These are phyloP conservation scores for Kwoniella dejecticola DNA, from an alignment of 768 basidiomycete species.

Conservation along the genomic window DNA sequence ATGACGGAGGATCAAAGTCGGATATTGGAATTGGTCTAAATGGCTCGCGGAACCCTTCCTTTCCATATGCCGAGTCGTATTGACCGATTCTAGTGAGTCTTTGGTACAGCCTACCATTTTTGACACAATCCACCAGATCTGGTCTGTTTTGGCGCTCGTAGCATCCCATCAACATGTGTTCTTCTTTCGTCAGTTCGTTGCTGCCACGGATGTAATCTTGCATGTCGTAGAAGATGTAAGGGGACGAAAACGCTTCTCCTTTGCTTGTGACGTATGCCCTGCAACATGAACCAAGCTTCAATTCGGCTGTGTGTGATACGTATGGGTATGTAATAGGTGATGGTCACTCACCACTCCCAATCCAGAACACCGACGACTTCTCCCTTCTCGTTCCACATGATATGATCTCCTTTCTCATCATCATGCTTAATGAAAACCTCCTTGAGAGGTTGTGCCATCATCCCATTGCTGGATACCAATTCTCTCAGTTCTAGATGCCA, in stretches of 20 bases:
- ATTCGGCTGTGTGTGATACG: neutral
- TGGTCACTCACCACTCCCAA: constrained; percentile 48
- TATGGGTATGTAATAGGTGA: no score
- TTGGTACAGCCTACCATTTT: constrained; percentile 8
- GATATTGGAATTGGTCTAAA: neutral
- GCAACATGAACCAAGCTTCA: neutral
- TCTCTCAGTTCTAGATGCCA: constrained; percentile 6
- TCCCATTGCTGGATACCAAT: neutral
- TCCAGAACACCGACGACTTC: constrained; percentile 45
- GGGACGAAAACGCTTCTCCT: constrained; percentile 19
- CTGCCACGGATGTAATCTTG: neutral
- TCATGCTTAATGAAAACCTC: constrained; percentile 31
- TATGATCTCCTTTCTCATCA: constrained; percentile 45
- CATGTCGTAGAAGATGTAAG: neutral
- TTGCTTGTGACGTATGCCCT: constrained; percentile 24
- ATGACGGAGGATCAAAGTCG: neutral
- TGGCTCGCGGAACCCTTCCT: neutral
- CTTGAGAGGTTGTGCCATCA: neutral
- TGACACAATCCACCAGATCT: constrained; percentile 24
- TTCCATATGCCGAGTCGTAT: neutral
- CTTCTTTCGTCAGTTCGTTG: constrained; percentile 11
- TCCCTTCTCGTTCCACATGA: constrained; percentile 38
- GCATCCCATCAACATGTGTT: constrained; percentile 1
- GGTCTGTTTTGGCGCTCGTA: constrained; percentile 10
- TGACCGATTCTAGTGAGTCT: neutral